Conservation (phyloP, 1,139 yeast genomes). For the Candida pseudocylindracea region DNA sequence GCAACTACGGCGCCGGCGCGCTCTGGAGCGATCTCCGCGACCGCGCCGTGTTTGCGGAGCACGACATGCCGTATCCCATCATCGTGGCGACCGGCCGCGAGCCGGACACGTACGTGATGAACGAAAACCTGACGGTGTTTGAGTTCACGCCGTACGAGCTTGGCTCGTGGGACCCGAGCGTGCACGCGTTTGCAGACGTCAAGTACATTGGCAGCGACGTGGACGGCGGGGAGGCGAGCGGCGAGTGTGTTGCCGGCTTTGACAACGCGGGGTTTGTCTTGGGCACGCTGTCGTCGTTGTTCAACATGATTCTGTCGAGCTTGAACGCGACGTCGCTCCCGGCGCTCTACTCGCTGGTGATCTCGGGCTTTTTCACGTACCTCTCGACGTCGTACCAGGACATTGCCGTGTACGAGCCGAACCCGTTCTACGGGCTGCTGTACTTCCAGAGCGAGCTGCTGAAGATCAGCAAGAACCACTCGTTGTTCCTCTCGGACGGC, state of each 20-base stretch:
- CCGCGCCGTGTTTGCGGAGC: slow-evolving; percentile 9
- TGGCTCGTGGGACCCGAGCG: slow-evolving; percentile 1
- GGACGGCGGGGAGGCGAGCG: slow-evolving; percentile 21
- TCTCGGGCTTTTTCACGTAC: background rate
- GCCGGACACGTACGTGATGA: slow-evolving; percentile 44
- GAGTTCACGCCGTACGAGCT: slow-evolving; percentile 1
- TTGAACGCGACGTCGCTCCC: background rate
- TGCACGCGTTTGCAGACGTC: background rate
- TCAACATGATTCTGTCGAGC: slow-evolving; percentile 32
- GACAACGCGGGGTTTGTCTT: slow-evolving; percentile 61
- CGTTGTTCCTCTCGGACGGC: slow-evolving; percentile 11
- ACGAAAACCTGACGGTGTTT: slow-evolving; percentile 15
- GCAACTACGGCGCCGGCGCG: slow-evolving; percentile 6
- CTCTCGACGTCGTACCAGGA: slow-evolving; percentile 5
- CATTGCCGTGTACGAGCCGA: slow-evolving; percentile 8
- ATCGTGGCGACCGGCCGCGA: slow-evolving; percentile 61
- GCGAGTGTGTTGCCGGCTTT: slow-evolving; percentile 27
- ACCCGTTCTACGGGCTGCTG: slow-evolving; percentile 6
- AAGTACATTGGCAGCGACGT: background rate
- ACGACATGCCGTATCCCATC: slow-evolving; percentile 68
- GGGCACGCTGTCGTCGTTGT: slow-evolving; percentile 64
- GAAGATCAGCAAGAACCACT: slow-evolving; percentile 3
- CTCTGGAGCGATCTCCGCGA: background rate
- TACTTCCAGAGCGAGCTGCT: slow-evolving; percentile 4
- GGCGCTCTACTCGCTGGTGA: background rate